Base-by-base conservation (phyloP, 306 rosid genomes). In the Geum urbanum region DNA sequence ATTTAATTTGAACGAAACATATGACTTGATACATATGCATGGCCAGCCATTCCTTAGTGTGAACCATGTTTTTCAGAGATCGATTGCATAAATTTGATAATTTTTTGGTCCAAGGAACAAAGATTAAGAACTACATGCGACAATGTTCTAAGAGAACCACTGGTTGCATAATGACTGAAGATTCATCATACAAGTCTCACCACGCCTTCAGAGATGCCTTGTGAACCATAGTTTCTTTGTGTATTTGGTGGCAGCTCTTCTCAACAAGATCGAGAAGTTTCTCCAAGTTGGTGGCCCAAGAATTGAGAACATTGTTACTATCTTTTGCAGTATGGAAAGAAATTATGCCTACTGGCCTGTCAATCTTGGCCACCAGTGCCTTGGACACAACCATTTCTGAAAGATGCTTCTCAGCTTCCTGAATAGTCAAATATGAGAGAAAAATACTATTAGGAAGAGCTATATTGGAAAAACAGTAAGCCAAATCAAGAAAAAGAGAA, bases 331-430 rank as follows among this genome's bases (percentile, higher is more conserved):
- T 80, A 76, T 91, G 99, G 84, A 91, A 94, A 74, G 86, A 84
- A 47, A 91, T 87, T 60, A 94, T 66, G 43, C 97, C 99, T 86
- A 69, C 41, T 13, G 99, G 99, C 78, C 99, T 83, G 74, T 94
- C 99, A 69, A 94, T 91, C 84, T 94, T 94, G 3, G 97, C 96
- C 39, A 91, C 82, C 60, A 94, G 66, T 2, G 97, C 97, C 86
- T 94, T 94, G 32, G 99, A 88, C 78, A 94, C 99, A 35, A 94
- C 99, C 99, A 94, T 94, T 13, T 91, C 99, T 10, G 99, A 94
- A 44, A 94, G 92, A 82, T 94, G 96, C 79, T 87, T 94, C 92
- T 94, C 97, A 16, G 95, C 95, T 68, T 94, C 99, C 99, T 94
- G 80, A 63, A 70, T 56, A 41, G 43, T 44, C 24, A 9, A 47